phyloP scores from a whole-genome alignment of 2,329 filamentous ascomycete genomes.

The Ascochyta lentis region DNA sequence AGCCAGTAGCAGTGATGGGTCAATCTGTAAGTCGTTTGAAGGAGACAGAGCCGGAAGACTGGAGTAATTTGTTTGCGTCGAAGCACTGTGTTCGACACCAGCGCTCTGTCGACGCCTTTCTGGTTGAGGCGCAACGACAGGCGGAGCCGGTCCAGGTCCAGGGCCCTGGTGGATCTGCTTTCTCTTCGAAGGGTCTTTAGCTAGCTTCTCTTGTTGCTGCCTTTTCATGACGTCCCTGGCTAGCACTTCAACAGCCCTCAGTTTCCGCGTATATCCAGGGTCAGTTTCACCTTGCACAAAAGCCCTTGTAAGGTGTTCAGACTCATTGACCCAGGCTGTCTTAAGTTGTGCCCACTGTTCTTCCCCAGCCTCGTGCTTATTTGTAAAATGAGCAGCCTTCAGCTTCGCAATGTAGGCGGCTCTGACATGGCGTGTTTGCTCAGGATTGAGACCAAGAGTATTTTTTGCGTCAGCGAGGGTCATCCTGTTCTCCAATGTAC shows the following conservation, averaged over 20 bases:
- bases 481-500: constrained; percentile 69
- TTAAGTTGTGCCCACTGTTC: constrained; percentile 76
- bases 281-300: constrained; percentile 61
- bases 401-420: constrained; percentile 71
- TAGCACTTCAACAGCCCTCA: constrained; percentile 72
- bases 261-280: constrained; percentile 61
- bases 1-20: constrained; percentile 67
- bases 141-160: constrained; percentile 51
- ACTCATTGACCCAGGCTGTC: constrained; percentile 68
- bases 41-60: constrained; percentile 32
- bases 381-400: constrained; percentile 70
- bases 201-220: constrained; percentile 70
- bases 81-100: constrained; percentile 6
- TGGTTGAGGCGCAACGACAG: constrained; percentile 27
- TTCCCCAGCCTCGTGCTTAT: constrained; percentile 74
- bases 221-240: constrained; percentile 81
- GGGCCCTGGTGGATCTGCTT: constrained; percentile 50
- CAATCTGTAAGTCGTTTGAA: constrained; percentile 65
- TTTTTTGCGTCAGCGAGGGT: constrained; percentile 78
- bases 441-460: constrained; percentile 70
- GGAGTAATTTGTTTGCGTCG: constrained; percentile 20
- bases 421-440: constrained; percentile 70
- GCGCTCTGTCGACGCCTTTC: constrained; percentile 37
- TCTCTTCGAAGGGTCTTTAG: constrained; percentile 59
- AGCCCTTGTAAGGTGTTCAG: constrained; percentile 61